Evolutionary conservation across 441 rosid genomes (phyloP), one percentile per base, ranked within the genome.

Genomic region (Pelargonium cotyledonis): DNA sequence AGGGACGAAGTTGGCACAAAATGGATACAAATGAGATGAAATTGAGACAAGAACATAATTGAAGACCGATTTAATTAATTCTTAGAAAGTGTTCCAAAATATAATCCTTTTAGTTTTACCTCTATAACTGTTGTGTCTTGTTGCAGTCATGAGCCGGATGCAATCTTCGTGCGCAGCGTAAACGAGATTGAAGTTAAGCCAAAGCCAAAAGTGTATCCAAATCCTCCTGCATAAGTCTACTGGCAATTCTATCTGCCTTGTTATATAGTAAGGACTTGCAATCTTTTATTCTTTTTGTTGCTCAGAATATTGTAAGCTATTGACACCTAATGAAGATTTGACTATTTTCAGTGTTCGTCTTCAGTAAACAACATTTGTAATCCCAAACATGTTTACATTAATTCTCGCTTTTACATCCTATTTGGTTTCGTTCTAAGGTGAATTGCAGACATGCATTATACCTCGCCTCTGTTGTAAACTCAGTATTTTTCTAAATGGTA

Each of bases 131-230:
- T 55, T 16, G 1, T 8, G 8, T 49, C 0, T 16, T 55, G 18
- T 55, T 55, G 61, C 61, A 55, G 61, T 18, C 61, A 55, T 18
- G 61, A 55, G 6, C 61, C 61, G 11, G 61, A 55, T 5, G 61
- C 61, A 5, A 55, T 55, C 9, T 55, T 55, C 1, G 61, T 55
- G 23, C 61, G 61, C 61, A 55, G 61, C 19, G 61, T 55, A 2
- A 55, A 55, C 6, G 61, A 55, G 61, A 21, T 55, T 55, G 61
- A 55, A 8, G 61, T 55, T 6, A 55, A 55, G 16, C 61, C 61
- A 8, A 55, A 55, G 23, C 61, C 61, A 2, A 55, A 55, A 55
- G 61, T 18, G 16, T 55, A 55, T 15, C 61, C 61, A 6, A 55
- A 55, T 21, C 61, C 61, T 8, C 61, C 61, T 6, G 61, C 61